These are phyloP conservation scores for Neohortaea acidophila DNA, from an alignment of 495 filamentous ascomycete genomes.

Conservation along the genomic window DNA sequence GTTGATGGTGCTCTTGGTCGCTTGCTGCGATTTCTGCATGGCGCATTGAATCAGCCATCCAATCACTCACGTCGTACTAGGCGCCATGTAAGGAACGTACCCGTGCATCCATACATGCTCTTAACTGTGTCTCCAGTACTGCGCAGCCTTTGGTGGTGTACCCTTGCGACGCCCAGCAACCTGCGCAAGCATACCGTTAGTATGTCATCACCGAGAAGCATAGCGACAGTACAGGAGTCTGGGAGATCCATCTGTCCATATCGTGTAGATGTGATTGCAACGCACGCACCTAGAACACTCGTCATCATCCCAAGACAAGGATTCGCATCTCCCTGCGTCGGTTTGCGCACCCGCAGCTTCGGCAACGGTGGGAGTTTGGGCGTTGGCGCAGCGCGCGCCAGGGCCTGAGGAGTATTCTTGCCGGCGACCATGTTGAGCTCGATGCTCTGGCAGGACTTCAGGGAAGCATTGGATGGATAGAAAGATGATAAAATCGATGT, in stretches of 20 bases:
- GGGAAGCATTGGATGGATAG: background rate
- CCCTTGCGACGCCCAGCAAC: slow-evolving; percentile 88
- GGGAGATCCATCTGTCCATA: too few species aligned
- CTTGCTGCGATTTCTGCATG: slow-evolving; percentile 43
- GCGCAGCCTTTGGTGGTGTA: slow-evolving; percentile 58
- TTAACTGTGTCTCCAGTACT: slow-evolving; percentile 64
- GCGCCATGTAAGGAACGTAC: too few species aligned
- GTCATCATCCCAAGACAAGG: slow-evolving; percentile 77
- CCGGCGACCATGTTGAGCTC: slow-evolving; percentile 20
- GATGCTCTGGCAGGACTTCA: background rate
- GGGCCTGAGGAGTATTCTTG: slow-evolving; percentile 11
- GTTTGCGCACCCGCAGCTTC: slow-evolving; percentile 66
- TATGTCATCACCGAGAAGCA: background rate
- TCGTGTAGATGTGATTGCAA: too few species aligned
- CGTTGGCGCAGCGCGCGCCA: slow-evolving; percentile 9
- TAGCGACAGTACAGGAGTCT: too few species aligned
- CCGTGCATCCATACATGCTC: slow-evolving; percentile 85
- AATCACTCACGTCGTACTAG: too few species aligned
- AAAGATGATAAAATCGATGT: too few species aligned
- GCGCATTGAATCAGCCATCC: background rate
- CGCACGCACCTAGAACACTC: slow-evolving; percentile 63
- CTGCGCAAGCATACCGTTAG: slow-evolving; percentile 29
- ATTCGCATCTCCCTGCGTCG: slow-evolving; percentile 59
- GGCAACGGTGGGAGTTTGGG: slow-evolving; percentile 79
- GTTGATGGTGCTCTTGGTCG: slow-evolving; percentile 77